Evolutionary conservation across 192 early-diverging fungal species (phyloP).

Genomic region (Rhizoclosmatium globosum): DNA sequence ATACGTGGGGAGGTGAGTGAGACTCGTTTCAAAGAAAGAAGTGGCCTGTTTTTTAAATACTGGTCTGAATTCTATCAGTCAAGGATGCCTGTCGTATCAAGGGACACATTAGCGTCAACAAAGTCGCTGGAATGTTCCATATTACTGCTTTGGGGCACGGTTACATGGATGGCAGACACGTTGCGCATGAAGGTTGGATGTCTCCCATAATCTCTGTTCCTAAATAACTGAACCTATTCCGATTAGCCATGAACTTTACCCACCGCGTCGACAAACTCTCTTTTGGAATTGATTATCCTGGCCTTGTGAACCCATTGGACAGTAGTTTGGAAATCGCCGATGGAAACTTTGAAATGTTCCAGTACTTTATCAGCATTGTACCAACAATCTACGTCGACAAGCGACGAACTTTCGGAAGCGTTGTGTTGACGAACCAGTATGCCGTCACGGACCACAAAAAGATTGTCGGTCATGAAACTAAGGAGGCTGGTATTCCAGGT

Average conservation of each 20-base stretch:
- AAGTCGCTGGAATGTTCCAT: constrained; percentile 88
- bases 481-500: constrained; percentile 55
- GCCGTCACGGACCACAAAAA: constrained; percentile 84
- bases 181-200: constrained; percentile 66
- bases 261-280: constrained; percentile 92
- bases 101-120: constrained; percentile 79
- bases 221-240: constrained; percentile 5
- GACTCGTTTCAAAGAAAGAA: neutral
- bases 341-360: constrained; percentile 77
- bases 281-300: constrained; percentile 87
- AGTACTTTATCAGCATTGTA: constrained; percentile 90
- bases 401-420: constrained; percentile 45
- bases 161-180: constrained; percentile 73
- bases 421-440: constrained; percentile 91
- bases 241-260: constrained; percentile 88
- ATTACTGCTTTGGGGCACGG: constrained; percentile 92
- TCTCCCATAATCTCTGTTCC: neutral
- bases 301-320: constrained; percentile 88
- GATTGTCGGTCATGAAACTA: constrained; percentile 34
- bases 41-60: neutral
- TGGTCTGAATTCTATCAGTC: constrained; percentile 23
- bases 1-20: neutral
- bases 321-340: constrained; percentile 73
- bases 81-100: constrained; percentile 76
- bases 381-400: constrained; percentile 81